These are phyloP conservation scores for Trichoderma pleuroti DNA, from an alignment of 2,329 filamentous ascomycete species.

Conservation along the genomic window DNA sequence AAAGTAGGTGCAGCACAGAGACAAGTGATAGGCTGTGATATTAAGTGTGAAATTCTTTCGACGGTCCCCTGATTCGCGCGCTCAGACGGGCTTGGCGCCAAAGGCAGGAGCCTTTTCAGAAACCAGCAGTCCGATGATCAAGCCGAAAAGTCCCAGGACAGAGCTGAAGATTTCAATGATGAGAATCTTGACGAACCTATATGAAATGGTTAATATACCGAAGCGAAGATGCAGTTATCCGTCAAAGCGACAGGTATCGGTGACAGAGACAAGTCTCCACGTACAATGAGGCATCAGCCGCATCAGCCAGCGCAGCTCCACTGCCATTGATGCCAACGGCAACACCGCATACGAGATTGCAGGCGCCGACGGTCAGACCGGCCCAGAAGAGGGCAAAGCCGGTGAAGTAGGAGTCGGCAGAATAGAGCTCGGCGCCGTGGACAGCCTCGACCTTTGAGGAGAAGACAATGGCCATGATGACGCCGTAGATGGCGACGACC, in stretches of 20 bases:
- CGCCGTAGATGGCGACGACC: constrained; percentile 98
- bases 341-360: constrained; percentile 93
- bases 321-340: constrained; percentile 98
- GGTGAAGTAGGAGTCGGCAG: constrained; percentile 82
- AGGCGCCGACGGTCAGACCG: constrained; percentile 88
- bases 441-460: constrained; percentile 77
- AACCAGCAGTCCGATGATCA: constrained; percentile 90
- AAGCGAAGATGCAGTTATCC: neutral
- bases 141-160: constrained; percentile 89
- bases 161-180: constrained; percentile 99
- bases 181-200: constrained; percentile 94
- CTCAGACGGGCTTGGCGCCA: constrained; percentile 19
- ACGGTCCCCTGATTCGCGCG: neutral
- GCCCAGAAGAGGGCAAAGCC: constrained; percentile 96
- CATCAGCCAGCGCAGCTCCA: constrained; percentile 92
- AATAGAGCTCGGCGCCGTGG: constrained; percentile 61
- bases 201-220: constrained; percentile 24
- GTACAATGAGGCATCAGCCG: constrained; percentile 84
- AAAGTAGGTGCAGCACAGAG: neutral
- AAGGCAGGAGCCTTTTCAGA: constrained; percentile 66
- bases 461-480: constrained; percentile 99
- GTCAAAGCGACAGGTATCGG: neutral
- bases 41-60: constrained; percentile 11
- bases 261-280: constrained; percentile 32
- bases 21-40: neutral